These are phyloP conservation scores for Pistacia vera DNA, from an alignment of 345 rosid species.

Conservation along the genomic window DNA sequence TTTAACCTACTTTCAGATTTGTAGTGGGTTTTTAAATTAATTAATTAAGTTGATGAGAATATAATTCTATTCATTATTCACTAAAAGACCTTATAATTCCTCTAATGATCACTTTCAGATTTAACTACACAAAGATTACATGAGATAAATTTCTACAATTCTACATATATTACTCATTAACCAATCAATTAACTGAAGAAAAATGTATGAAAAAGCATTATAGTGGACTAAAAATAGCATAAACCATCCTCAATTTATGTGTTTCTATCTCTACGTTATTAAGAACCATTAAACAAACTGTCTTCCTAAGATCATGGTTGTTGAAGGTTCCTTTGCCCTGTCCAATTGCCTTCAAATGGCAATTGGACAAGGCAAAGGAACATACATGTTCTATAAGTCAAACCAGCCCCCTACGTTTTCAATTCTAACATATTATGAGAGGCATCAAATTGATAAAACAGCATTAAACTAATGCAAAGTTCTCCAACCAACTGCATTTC, in stretches of 20 bases:
- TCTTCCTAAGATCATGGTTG: background rate
- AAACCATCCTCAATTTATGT: background rate
- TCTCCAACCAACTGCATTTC: background rate
- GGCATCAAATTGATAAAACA: background rate
- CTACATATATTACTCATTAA: too few species aligned
- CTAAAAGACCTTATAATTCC: too few species aligned
- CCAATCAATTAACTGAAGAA: too few species aligned
- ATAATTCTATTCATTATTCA: too few species aligned
- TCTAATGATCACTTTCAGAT: too few species aligned
- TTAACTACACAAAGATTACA: background rate
- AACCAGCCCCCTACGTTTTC: background rate
- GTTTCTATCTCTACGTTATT: conserved; percentile 2
- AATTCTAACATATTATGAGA: background rate
- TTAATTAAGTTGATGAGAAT: too few species aligned
- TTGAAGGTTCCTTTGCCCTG: background rate
- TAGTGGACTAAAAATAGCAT: background rate
- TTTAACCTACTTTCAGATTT: too few species aligned
- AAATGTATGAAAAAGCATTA: background rate
- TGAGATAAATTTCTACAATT: too few species aligned
- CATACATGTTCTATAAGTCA: background rate
- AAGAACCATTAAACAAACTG: background rate
- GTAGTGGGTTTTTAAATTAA: too few species aligned
- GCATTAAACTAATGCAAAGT: background rate
- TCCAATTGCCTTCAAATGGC: too few species aligned
- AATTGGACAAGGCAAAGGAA: background rate